Base-by-base conservation (phyloP, 148 eudicot genomes). In the Diospyros kaki region DNA sequence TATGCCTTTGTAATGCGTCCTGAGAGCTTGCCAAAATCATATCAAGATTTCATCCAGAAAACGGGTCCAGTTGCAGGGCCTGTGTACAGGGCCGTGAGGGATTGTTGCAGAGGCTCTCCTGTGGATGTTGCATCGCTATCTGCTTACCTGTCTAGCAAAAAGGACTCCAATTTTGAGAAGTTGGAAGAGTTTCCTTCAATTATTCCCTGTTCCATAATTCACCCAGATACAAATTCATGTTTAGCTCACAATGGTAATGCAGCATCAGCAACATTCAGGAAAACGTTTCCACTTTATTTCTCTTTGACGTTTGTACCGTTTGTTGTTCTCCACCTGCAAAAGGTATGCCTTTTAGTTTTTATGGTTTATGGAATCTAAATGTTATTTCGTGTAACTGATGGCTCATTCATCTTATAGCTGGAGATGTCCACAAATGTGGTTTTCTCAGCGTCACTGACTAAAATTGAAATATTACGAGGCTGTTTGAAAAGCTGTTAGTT, bases 1-100 rank as follows among this genome's bases (percentile, higher is more conserved):
- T 95, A 95, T 87, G 85, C 96, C 74, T 95, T 95, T 78, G 87
- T 95, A 58, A 92, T 95, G 98, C 96, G 90, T 66, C 98, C 98
- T 59, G 96, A 95, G 88, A 95, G 94, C 89, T 88, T 95, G 82
- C 98, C 98, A 75, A 95, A 90, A 85, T 84, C 96, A 75, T 95
- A 95, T 84, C 90, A 87, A 83, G 98, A 95, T 68, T 95, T 95
- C 66, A 95, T 95, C 81, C 98, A 92, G 83, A 92, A 95, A 83
- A 92, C 98, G 9, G 98, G 98, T 58, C 98, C 98, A 77, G 98
- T 95, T 83, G 98, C 96, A 41, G 68, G 52, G 61, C 98, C 98
- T 73, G 96, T 92, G 58, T 95, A 95, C 84, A 92, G 85, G 81
- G 98, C 97, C 77, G 98, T 95, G 68, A 87, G 92, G 84, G 94